A percentile compares a stretch with the other conserved stretches of the same genome.
Evolutionary conservation across 2,329 filamentous ascomycete species (phyloP).

Genomic region (Apiospora hydei): DNA sequence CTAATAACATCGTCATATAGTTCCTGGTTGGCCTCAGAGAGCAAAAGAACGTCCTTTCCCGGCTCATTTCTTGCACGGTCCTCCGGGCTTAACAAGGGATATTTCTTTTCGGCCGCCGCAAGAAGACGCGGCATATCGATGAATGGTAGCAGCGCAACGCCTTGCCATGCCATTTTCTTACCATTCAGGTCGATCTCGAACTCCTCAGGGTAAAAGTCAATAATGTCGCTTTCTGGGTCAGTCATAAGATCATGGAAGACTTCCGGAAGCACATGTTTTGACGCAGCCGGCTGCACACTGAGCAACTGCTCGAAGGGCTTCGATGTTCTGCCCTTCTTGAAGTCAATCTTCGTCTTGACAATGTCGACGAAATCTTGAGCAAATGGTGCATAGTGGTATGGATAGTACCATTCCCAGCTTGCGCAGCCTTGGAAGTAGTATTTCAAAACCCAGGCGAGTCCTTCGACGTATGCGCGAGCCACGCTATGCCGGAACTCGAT

Average conservation of each 20-base stretch:
- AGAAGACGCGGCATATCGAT: constrained; percentile 92
- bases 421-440: constrained; percentile 99
- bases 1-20: constrained; percentile 85
- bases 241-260: constrained; percentile 93
- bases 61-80: constrained; percentile 80
- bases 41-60: constrained; percentile 81
- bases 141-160: constrained; percentile 90
- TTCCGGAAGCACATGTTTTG: constrained; percentile 87
- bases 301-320: constrained; percentile 96
- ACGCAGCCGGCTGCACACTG: constrained; percentile 94
- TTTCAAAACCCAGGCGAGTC: constrained; percentile 90
- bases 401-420: constrained; percentile 99
- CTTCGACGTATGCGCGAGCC: constrained; percentile 90
- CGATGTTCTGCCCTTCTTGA: constrained; percentile 85
- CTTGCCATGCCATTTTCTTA: constrained; percentile 99
- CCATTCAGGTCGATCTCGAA: constrained; percentile 95
- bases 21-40: constrained; percentile 80
- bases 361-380: constrained; percentile 92
- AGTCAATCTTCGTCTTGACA: constrained; percentile 78
- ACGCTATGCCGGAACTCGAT: constrained; percentile 88
- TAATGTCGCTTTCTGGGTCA: constrained; percentile 85
- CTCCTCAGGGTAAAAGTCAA: constrained; percentile 96
- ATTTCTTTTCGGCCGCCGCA: constrained; percentile 81
- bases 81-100: constrained; percentile 78
- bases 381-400: constrained; percentile 97